Conservation (phyloP, 2,329 filamentous ascomycete genomes). For the Penicillium sp. region DNA sequence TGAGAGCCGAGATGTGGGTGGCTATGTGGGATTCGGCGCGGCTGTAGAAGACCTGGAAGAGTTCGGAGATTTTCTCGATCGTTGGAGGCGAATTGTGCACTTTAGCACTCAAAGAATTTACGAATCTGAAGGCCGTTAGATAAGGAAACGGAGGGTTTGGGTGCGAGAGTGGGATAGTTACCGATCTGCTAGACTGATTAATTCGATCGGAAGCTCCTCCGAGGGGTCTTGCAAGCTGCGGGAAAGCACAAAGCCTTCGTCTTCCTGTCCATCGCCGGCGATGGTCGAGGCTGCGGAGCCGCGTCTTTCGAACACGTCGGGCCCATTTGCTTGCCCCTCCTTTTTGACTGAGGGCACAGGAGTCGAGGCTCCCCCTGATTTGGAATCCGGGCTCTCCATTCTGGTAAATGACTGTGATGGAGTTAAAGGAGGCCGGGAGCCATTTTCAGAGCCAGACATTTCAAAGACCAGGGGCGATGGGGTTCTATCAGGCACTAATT, state of each 20-base stretch:
- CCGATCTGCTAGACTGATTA: conserved; percentile 87
- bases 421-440: conserved; percentile 28
- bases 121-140: conserved; percentile 63
- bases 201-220: conserved; percentile 90
- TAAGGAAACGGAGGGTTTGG: neutral
- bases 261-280: conserved; percentile 32
- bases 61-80: conserved; percentile 77
- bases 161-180: conserved; percentile 39
- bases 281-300: conserved; percentile 35
- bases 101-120: conserved; percentile 85
- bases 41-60: conserved; percentile 93
- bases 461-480: conserved; percentile 26
- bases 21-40: conserved; percentile 78
- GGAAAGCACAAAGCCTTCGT: conserved; percentile 38
- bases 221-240: conserved; percentile 64
- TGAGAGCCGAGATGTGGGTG: conserved; percentile 81
- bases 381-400: conserved; percentile 32
- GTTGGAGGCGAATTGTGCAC: conserved; percentile 81
- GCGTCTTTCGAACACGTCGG: conserved; percentile 50
- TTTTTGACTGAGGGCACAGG: conserved; percentile 19
- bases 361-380: conserved; percentile 25
- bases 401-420: conserved; percentile 34
- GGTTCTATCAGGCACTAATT: conserved; percentile 24
- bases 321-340: conserved; percentile 27
- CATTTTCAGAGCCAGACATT: conserved; percentile 28